These are phyloP conservation scores for Zizania latifolia DNA, from an alignment of 176 grass and related monocot genomes.

Conservation along the genomic window DNA sequence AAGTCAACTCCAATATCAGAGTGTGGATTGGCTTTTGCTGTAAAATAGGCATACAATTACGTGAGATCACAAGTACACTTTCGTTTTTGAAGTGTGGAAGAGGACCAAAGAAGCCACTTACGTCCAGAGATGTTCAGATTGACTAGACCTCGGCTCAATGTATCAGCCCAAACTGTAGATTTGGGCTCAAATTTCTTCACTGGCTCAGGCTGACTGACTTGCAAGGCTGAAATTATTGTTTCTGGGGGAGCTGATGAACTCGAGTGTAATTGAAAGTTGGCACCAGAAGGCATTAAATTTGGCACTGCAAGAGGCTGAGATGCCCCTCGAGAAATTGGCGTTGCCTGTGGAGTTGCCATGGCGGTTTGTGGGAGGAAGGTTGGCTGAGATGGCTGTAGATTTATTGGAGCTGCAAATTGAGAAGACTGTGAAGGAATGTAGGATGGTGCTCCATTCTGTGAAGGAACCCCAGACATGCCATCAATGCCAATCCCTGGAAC, in stretches of 20 bases:
- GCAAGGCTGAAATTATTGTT: conserved; percentile 43
- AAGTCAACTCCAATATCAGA: conserved; percentile 96
- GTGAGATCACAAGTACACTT: conserved; percentile 15
- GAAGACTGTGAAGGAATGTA: conserved; percentile 35
- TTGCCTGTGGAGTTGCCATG: conserved; percentile 17
- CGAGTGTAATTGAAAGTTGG: conserved; percentile 38
- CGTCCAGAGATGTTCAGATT: conserved; percentile 97
- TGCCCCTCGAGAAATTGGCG: conserved; percentile 39
- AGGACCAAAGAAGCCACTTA: conserved; percentile 43
- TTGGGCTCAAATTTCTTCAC: conserved; percentile 81
- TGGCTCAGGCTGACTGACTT: conserved; percentile 50
- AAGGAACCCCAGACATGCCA: conserved; percentile 16
- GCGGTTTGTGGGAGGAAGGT: conserved; percentile 35
- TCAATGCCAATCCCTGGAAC: neutral
- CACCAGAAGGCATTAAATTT: conserved; percentile 31
- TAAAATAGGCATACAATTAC: conserved; percentile 8
- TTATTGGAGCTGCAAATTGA: conserved; percentile 31
- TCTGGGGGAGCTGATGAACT: conserved; percentile 53
- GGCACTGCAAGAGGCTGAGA: conserved; percentile 46
- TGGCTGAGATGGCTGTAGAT: conserved; percentile 37
- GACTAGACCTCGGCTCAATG: conserved; percentile 82
- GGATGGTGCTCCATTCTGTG: conserved; percentile 36
- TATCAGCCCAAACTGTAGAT: conserved; percentile 91
- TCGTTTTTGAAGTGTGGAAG: conserved; percentile 12
- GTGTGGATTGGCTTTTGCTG: conserved; percentile 93